A percentile compares a stretch with the other conserved stretches of the same genome.
These are phyloP conservation scores for Tulasnella sp. DNA, from an alignment of 768 basidiomycete species.

Conservation along the genomic window DNA sequence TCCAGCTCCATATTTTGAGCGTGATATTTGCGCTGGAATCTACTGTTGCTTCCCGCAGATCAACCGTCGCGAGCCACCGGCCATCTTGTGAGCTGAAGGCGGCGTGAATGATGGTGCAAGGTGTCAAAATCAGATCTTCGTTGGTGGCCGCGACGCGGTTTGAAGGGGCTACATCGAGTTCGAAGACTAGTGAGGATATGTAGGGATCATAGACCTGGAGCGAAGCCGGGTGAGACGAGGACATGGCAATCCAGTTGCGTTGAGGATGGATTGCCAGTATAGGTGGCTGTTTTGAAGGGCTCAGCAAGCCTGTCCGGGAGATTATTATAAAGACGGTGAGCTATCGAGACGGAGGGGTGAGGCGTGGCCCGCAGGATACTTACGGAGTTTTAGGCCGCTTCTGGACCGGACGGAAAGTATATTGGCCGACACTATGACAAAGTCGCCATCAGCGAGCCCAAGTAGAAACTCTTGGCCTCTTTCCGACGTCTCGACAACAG, in stretches of 20 bases:
- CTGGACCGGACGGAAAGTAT: constrained; percentile 61
- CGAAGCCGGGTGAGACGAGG: constrained; percentile 92
- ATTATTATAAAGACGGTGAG: background rate
- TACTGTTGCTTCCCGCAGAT: constrained; percentile 52
- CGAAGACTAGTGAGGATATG: constrained; percentile 58
- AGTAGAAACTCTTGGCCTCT: constrained; percentile 79
- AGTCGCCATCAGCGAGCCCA: constrained; percentile 69
- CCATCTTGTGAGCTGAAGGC: constrained; percentile 52
- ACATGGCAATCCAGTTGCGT: constrained; percentile 61
- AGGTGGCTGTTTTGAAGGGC: background rate
- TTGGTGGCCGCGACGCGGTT: constrained; percentile 80
- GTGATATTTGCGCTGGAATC: constrained; percentile 39
- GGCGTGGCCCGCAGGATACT: constrained; percentile 23
- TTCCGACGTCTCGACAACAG: constrained; percentile 37
- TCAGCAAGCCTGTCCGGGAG: background rate
- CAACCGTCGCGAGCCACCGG: constrained; percentile 87
- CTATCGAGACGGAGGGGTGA: constrained; percentile 5
- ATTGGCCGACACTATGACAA: constrained; percentile 59
- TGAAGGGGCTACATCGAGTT: constrained; percentile 87
- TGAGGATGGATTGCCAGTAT: constrained; percentile 60
- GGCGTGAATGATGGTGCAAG: constrained; percentile 59
- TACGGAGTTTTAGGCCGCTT: constrained; percentile 69
- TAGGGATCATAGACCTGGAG: constrained; percentile 78
- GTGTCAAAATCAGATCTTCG: constrained; percentile 57
- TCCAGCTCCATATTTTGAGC: constrained; percentile 87